Base-by-base conservation (phyloP, 768 basidiomycete species). In the Cystofilobasidium bisporidii region DNA sequence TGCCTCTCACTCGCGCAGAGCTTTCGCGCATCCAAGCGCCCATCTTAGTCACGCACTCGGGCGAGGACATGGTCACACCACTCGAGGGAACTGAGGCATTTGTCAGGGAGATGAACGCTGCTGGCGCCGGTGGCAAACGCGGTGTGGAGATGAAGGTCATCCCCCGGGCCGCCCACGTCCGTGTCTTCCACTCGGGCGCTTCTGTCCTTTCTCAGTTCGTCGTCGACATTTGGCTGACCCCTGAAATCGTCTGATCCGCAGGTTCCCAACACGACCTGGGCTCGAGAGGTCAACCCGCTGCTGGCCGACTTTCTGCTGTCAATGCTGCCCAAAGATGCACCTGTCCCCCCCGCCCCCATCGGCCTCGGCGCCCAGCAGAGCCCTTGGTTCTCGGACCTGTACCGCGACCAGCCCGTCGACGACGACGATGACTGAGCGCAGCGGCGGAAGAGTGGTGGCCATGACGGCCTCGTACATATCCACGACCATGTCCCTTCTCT, bases 351-450 rank as follows among this genome's bases (percentile, higher is more conserved):
- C 5, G 53, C 53, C 12, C 53, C 53, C 28, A 32, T 56, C 26
- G 53, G 30, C 12, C 30, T 56, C 28, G 53, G 53, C 30, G 53
- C 53, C 14, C 53, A 56, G 28, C 53, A 56, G 53, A 56, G 53
- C 53, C 53, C 53, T 2, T 56, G 53, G 53, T 56, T 30, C 53
- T 26, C 53, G 11, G 53, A 56, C 14, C n/a, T 56, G 28, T 56
- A 56, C 53, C 53, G 53, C 53, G 53, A 56, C 30, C 53, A 56
- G 30, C 28, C 28, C 18, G 30, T 17, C 28, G 53, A 56, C 30
- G 53, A 56, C 12, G 53, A 56, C 28, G 30, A 32, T 30, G 53
- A 56, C 28, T 56, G 18, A 12, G 36, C 36, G 36, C n/a, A n/a
- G n/a, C n/a, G n/a, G n/a, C n/a, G n/a, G n/a, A n/a, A n/a, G n/a